Base-by-base conservation (phyloP, 495 filamentous ascomycete genomes). In the Apodospora peruviana region DNA sequence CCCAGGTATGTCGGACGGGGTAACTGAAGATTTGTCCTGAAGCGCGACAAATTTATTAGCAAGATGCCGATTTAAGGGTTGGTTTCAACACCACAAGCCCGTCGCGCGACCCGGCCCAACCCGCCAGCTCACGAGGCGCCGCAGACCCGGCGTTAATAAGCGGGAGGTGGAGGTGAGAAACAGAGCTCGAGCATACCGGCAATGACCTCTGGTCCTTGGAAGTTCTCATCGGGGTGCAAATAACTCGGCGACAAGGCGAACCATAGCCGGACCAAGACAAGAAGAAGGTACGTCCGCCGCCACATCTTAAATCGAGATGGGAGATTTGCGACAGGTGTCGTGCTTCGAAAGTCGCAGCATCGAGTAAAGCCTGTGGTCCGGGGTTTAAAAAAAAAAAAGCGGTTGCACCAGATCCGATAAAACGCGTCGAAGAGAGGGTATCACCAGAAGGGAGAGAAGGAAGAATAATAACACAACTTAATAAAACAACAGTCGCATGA, bases 221-320 rank as follows among this genome's bases (percentile, higher is more conserved):
- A 98, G 69, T 96, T 89, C 75, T 98, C 93, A 70, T 98, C 93
- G 2, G 93, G 93, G 67, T 98, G 93, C 24, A 98, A 80, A 67
- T 98, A 98, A 73, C 91, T 96, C 39, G 93, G 88, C 40, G 85
- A 90, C 25, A 96, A 75, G 38, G 93, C 91, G 59, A 96, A 94
- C 75, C 94, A 97, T 51, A 96, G 77, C 60, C 94, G 86, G 55
- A 96, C 84, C 51, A 89, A 68, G 49, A 95, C 67, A 49, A 98
- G 74, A 34, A 95, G 68, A 56, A 97, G 71, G 67, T 96, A 95
- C 44, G 83, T 81, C 71, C 90, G 83, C 74, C 90, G 80, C 91
- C 89, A 95, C 93, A 96, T 96, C 58, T 52, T 58, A 51, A 43
- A 40, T 39, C 53, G 34, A 20, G 22, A 18, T 43, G 11, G 42